A percentile compares a stretch with the other conserved stretches of the same genome.
These are phyloP conservation scores for Phaeolepiota aurea DNA, from an alignment of 768 basidiomycete species.

Conservation along the genomic window DNA sequence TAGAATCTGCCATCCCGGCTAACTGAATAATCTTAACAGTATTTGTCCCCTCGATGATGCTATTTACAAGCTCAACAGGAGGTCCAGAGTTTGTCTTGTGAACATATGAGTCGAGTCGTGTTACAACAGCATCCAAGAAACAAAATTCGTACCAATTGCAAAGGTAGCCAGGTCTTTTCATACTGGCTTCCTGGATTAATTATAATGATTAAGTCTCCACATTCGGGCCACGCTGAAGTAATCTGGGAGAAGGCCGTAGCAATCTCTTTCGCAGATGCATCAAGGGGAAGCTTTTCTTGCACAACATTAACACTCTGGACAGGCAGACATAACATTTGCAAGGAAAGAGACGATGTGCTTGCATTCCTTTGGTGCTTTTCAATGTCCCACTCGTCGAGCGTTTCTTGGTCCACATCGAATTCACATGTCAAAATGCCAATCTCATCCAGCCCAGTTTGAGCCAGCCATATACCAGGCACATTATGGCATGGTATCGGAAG, in stretches of 20 bases:
- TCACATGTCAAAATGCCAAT: slow-evolving; percentile 24
- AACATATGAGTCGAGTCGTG: too few relatives aligned
- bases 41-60: slow-evolving; percentile 27
- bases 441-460: slow-evolving; percentile 19
- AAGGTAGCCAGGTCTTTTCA: slow-evolving; percentile 34
- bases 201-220: slow-evolving; percentile 35
- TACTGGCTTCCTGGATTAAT: slow-evolving; percentile 28
- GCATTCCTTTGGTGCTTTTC: slow-evolving; percentile 10
- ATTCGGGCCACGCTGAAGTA: slow-evolving; percentile 32
- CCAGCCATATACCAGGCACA: slow-evolving; percentile 34
- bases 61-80: background rate
- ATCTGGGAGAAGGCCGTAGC: slow-evolving; percentile 15
- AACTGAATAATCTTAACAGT: slow-evolving; percentile 43
- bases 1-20: slow-evolving; percentile 26
- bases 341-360: slow-evolving; percentile 14
- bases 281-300: slow-evolving; percentile 9
- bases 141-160: slow-evolving; percentile 23
- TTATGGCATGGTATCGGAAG: background rate
- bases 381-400: slow-evolving; percentile 25
- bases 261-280: slow-evolving; percentile 14
- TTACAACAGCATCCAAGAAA: background rate
- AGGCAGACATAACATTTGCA: slow-evolving; percentile 26
- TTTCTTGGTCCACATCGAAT: slow-evolving; percentile 27
- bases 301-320: slow-evolving; percentile 13
- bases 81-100: background rate